Base-by-base conservation (phyloP, 352 stramenopile genomes). In the Thraustochytrium sp. region DNA sequence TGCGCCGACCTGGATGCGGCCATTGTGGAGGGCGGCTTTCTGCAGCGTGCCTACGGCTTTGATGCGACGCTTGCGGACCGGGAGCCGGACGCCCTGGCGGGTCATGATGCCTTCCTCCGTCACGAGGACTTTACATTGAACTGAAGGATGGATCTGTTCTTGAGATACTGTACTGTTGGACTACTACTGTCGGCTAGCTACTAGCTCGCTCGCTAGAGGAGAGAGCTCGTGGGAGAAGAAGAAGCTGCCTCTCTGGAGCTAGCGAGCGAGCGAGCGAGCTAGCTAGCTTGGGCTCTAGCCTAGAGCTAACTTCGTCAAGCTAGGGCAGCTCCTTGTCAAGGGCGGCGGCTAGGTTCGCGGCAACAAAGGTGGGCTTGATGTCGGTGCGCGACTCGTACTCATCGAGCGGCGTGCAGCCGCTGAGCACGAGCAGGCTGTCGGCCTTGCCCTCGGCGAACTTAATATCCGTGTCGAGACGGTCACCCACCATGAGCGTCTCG, bases 381-480 rank as follows among this genome's bases (percentile, higher is more conserved):
- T 77, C 49, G 18, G 44, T 82, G 53, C n/a, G 51, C 16, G 51
- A 13, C 65, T 76, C 82, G 40, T 90, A 85, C 37, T 85, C 86
- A n/a, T 87, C 82, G 16, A 82, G 78, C 37, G 85, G 88, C 2
- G 89, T 89, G 55, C 89, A 89, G 23, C 89, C 90, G n/a, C 86
- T 92, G 56, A 93, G 85, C 2, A 93, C 90, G 23, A 93, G 85
- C 18, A 86, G 84, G 75, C 87, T 88, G 64, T 88, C 86, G 86
- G 92, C 86, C 76, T 85, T 84, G 23, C 51, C 38, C 49, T 87
- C 85, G 26, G 86, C 90, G 85, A 93, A 93, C 82, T 82, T 84
- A 76, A 92, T 88, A 85, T 93, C 90, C n/a, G 90, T 93, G 83
- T 93, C 89, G 2, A 93, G 85, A 34, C 90, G 80, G 85, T 93